Conservation (phyloP, 352 stramenopile species). For the Globisporangium nunn region DNA sequence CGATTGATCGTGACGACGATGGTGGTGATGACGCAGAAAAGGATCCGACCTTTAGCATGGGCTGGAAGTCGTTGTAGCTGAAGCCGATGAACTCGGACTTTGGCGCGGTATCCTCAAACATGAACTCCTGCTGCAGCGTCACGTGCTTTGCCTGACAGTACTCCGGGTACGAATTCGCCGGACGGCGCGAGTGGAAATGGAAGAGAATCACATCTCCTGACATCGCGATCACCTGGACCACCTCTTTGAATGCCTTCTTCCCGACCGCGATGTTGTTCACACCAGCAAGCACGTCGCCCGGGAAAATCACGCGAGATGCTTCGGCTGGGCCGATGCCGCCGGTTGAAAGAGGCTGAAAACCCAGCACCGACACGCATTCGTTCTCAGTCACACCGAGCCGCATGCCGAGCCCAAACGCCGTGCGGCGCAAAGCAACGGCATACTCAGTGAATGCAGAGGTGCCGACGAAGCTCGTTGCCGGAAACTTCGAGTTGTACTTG, state of each 20-base stretch:
- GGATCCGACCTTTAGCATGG: constrained; percentile 50
- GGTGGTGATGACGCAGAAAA: constrained; percentile 3
- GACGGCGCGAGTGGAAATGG: constrained; percentile 72
- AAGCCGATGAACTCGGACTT: constrained; percentile 56
- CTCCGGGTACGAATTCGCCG: constrained; percentile 56
- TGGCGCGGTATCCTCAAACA: constrained; percentile 28
- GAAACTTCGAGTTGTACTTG: constrained; percentile 47
- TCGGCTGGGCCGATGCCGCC: constrained; percentile 73
- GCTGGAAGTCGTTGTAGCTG: constrained; percentile 65
- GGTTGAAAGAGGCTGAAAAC: constrained; percentile 69
- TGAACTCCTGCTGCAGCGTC: constrained; percentile 24
- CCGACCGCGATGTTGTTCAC: constrained; percentile 70
- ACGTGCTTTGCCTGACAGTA: constrained; percentile 63
- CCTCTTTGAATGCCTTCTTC: constrained; percentile 59
- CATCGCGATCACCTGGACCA: constrained; percentile 62
- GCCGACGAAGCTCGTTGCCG: constrained; percentile 36
- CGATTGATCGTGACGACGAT: constrained; percentile 1
- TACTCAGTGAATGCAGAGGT: constrained; percentile 68
- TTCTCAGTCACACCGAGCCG: constrained; percentile 63
- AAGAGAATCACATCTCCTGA: constrained; percentile 67
- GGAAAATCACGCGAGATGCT: constrained; percentile 60
- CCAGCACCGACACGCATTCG: constrained; percentile 61
- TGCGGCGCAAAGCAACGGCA: constrained; percentile 54
- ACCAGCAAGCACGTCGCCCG: constrained; percentile 65
- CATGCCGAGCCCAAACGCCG: constrained; percentile 74